These are phyloP conservation scores for Phytophthora hibernalis DNA, from an alignment of 352 stramenopile species.

Conservation along the genomic window DNA sequence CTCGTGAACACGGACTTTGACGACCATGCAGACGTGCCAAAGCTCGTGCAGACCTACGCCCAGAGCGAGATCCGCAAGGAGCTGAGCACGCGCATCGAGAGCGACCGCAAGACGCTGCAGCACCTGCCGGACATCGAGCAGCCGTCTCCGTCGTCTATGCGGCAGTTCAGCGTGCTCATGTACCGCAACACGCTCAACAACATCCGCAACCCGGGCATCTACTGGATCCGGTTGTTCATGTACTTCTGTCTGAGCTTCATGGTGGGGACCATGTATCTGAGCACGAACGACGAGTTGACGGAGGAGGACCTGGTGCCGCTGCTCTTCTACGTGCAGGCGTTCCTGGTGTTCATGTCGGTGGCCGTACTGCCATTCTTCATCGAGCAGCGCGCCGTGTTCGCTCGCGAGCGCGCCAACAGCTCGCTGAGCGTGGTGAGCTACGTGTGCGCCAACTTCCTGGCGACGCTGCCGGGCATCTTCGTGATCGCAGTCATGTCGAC, in stretches of 20 bases:
- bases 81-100: too few species aligned
- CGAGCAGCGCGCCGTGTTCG: too few species aligned
- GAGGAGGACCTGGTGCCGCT: conserved; percentile 57
- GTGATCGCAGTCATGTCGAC: too few species aligned
- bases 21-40: conserved; percentile 37
- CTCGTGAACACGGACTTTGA: too few species aligned
- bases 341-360: conserved; percentile 91
- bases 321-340: conserved; percentile 89
- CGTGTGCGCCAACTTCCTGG: too few species aligned
- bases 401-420: too few species aligned
- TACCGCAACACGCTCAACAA: conserved; percentile 72
- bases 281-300: conserved; percentile 52
- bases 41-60: conserved; percentile 31
- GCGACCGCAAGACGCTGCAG: conserved; percentile 24
- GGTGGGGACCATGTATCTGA: conserved; percentile 79
- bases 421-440: too few species aligned
- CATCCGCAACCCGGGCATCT: conserved; percentile 70
- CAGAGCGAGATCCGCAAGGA: too few species aligned
- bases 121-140: conserved; percentile 30
- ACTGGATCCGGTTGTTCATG: conserved; percentile 75
- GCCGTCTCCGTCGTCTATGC: conserved; percentile 30
- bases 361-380: too few species aligned
- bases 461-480: too few species aligned
- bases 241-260: conserved; percentile 77
- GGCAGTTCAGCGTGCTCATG: conserved; percentile 55